A percentile compares a stretch with the other conserved stretches of the same genome.
phyloP scores from a whole-genome alignment of 345 rosid species.

The Mangifera indica region DNA sequence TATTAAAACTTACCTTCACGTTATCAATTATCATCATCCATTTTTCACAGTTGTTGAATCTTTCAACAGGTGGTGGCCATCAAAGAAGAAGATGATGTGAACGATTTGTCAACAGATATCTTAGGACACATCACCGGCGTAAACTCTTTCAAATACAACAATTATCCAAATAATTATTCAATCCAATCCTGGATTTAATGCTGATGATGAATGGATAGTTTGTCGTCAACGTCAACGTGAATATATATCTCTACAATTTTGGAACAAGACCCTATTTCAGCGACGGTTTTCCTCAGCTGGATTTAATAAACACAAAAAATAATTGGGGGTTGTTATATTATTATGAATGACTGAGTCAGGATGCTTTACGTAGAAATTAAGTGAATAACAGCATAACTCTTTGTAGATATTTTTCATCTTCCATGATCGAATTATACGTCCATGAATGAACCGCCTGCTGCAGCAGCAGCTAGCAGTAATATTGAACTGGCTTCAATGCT shows the following conservation, averaged over 20 bases:
- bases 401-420: slow-evolving; percentile 22
- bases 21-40: too few species aligned
- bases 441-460: background rate
- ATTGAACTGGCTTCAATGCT: background rate
- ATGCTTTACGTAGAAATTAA: slow-evolving; percentile 15
- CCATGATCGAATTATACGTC: background rate
- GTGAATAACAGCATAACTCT: slow-evolving; percentile 22
- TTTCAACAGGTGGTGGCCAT: slow-evolving; percentile 47
- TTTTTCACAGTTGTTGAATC: too few species aligned
- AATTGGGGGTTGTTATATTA: too few species aligned
- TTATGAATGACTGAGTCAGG: slow-evolving; percentile 23
- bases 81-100: slow-evolving; percentile 70
- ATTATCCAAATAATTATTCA: slow-evolving; percentile 53
- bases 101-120: slow-evolving; percentile 65
- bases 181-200: slow-evolving; percentile 85
- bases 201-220: too few species aligned
- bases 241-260: slow-evolving; percentile 20
- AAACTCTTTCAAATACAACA: slow-evolving; percentile 81
- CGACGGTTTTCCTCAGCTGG: slow-evolving; percentile 20
- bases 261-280: too few species aligned
- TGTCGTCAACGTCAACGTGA: slow-evolving; percentile 7
- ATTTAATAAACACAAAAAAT: background rate
- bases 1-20: too few species aligned
- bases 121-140: slow-evolving; percentile 83
- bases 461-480: background rate